Percentiles rank a stretch among this genome's conserved stretches.
Evolutionary conservation across 1,139 yeast genomes (phyloP).

Genomic region (Scheffersomyces cryptocercus): DNA sequence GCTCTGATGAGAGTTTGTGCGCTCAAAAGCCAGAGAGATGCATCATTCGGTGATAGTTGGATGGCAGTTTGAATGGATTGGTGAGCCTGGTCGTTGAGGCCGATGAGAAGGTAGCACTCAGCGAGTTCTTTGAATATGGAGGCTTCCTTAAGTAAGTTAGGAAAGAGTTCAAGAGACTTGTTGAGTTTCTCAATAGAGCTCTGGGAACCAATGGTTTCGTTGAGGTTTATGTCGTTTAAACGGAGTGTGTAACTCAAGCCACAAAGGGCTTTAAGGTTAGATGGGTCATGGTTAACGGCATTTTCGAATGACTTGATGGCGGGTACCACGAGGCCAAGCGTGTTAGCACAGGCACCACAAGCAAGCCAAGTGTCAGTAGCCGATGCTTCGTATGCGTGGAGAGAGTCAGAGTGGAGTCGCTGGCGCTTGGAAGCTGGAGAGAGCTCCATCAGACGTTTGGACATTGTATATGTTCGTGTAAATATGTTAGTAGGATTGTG

Average conservation of each 20-base stretch:
- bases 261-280: slow-evolving; percentile 39
- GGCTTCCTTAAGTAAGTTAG: slow-evolving; percentile 33
- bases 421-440: slow-evolving; percentile 4
- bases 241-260: slow-evolving; percentile 45
- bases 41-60: slow-evolving; percentile 41
- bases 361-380: slow-evolving; percentile 51
- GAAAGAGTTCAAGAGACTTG: slow-evolving; percentile 35
- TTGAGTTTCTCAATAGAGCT: slow-evolving; percentile 45
- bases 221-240: slow-evolving; percentile 33
- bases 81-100: slow-evolving; percentile 54
- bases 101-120: slow-evolving; percentile 48
- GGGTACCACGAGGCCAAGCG: slow-evolving; percentile 38
- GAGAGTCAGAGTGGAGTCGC: slow-evolving; percentile 2
- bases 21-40: slow-evolving; percentile 45
- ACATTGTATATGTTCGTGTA: too few relatives aligned
- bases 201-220: slow-evolving; percentile 43
- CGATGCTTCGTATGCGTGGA: slow-evolving; percentile 16
- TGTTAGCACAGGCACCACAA: slow-evolving; percentile 51
- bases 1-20: slow-evolving; percentile 49
- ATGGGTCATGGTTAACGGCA: slow-evolving; percentile 47
- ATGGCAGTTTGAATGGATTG: slow-evolving; percentile 48
- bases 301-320: slow-evolving; percentile 50
- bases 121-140: slow-evolving; percentile 48
- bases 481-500: too few relatives aligned
- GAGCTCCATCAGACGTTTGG: neutral